Evolutionary conservation across 768 basidiomycete species (phyloP), one percentile per base, ranked within the genome.

Genomic region (Dentipellis fragilis): DNA sequence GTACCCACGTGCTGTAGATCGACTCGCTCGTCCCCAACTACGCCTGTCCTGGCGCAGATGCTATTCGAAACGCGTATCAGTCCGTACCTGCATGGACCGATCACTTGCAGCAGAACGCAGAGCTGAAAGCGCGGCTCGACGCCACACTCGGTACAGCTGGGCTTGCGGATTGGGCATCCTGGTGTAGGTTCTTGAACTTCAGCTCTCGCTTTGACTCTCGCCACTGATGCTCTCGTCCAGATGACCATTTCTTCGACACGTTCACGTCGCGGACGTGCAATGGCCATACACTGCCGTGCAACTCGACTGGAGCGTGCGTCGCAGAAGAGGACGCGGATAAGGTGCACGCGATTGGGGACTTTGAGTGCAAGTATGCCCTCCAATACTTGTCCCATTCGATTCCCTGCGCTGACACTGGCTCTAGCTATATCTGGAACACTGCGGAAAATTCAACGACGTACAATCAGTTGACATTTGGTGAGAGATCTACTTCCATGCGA

Each of bases 221-320:
- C 6, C 29, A 6, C 40, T 16, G 8, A 11, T 35, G 17, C 10
- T 19, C 4, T 4, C 16, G n/a, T 17, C 4, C 56, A 75, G 74
- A 75, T 57, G 74, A 79, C 54, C 78, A 77, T 55, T 79, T 72
- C 66, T 79, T 79, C 61, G 77, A 79, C 60, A 74, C 73, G n/a
- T 75, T 79, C 63, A 72, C 68, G 16, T 75, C 78, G 3, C 65
- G 77, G 49, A 77, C 74, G 1, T 79, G 77, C 58, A 63, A 75
- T 54, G 72, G 71, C 1, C 74, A 75, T 54, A 63, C 71, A 0
- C 63, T 79, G 12, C 77, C 77, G 0, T 79, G 77, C 57, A 79
- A 77, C 55, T 54, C 65, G 12, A 68, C 64, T 3, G 72, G 74
- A 3, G 63, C 62, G 0, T 79, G 77, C 56, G 69, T 79, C 22